A percentile compares a stretch with the other conserved stretches of the same genome.
These are phyloP conservation scores for Phytophthora uliginosa DNA, from an alignment of 352 stramenopile genomes.

Conservation along the genomic window DNA sequence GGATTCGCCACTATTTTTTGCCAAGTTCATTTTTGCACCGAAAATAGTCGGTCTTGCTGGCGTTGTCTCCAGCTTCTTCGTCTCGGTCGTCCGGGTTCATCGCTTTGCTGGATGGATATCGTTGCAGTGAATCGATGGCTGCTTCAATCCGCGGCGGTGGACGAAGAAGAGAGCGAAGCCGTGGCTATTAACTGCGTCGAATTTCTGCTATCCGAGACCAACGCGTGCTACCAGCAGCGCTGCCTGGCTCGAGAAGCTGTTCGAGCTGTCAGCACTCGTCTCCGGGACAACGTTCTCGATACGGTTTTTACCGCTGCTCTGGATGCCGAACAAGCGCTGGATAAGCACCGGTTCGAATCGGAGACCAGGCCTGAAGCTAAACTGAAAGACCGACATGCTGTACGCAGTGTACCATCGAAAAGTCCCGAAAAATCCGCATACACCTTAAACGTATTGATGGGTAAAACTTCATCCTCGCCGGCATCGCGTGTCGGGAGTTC, in stretches of 20 bases:
- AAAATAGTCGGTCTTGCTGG: neutral
- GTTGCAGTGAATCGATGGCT: conserved; percentile 47
- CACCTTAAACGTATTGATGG: neutral
- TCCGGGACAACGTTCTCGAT: conserved; percentile 54
- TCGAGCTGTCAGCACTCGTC: conserved; percentile 26
- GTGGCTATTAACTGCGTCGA: conserved; percentile 62
- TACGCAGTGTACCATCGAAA: conserved; percentile 48
- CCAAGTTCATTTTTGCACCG: neutral
- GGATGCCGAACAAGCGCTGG: conserved; percentile 29
- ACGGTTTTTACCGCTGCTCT: conserved; percentile 44
- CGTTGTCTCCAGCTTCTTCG: neutral
- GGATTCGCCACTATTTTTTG: neutral
- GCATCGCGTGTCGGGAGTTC: conserved; percentile 20
- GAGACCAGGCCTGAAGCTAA: conserved; percentile 41
- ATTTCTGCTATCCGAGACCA: conserved; percentile 66
- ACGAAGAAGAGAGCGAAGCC: conserved; percentile 68
- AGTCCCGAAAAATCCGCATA: conserved; percentile 35
- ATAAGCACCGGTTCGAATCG: conserved; percentile 22
- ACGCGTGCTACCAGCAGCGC: conserved; percentile 59
- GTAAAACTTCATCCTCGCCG: conserved; percentile 17
- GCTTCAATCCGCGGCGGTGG: conserved; percentile 38
- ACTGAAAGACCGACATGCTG: conserved; percentile 58
- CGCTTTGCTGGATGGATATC: conserved; percentile 38
- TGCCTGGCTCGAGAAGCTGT: conserved; percentile 35
- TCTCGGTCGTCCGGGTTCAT: neutral